These are phyloP conservation scores for grape (Vitis vinifera) DNA, from an alignment of 164 flowering plant species.

Conservation along the genomic window ASM3070453v1 NC_081818.1:6813001-6813500, in stretches of 20 bases:
- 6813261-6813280: conserved; percentile 37
- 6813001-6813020: too few relatives aligned
- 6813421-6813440: neutral
- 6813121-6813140: conserved; percentile 69
- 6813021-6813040: too few relatives aligned
- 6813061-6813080: too few relatives aligned
- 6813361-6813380: conserved; percentile 85
- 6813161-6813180: conserved; percentile 71
- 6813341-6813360: conserved; percentile 75
- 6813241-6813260: conserved; percentile 60
- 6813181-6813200: neutral
- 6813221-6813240: neutral
- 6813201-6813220: neutral
- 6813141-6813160: conserved; percentile 53
- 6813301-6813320: conserved; percentile 73
- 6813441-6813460: too few relatives aligned
- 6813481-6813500: too few relatives aligned
- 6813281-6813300: conserved; percentile 43
- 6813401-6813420: neutral
- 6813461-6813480: too few relatives aligned
- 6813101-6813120: conserved; percentile 83
- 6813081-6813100: conserved; percentile 6
- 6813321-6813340: conserved; percentile 64
- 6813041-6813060: too few relatives aligned
- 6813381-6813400: conserved; percentile 67